A percentile compares a stretch with the other conserved stretches of the same genome.
Evolutionary conservation across 345 rosid species (phyloP).

Genomic region (Physaria fendleri): DNA sequence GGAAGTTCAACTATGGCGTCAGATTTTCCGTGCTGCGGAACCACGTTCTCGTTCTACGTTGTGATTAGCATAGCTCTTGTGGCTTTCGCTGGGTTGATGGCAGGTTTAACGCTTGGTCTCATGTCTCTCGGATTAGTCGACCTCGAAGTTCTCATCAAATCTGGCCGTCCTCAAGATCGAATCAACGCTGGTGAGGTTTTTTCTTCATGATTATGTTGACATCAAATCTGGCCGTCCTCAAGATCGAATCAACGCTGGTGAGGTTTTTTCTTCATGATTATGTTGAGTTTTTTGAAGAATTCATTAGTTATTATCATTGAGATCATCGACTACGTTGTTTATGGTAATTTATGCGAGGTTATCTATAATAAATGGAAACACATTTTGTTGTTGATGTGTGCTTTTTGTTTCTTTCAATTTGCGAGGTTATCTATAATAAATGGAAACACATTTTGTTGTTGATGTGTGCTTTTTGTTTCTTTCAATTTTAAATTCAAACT

Average conservation of each 20-base stretch:
- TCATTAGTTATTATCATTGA: too few species aligned
- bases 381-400: background rate
- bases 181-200: conserved; percentile 51
- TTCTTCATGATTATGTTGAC: too few species aligned
- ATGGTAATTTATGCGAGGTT: too few species aligned
- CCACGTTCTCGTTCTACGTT: conserved; percentile 42
- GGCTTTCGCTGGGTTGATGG: conserved; percentile 80
- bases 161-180: conserved; percentile 90
- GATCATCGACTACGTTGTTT: too few species aligned
- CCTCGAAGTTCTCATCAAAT: conserved; percentile 89
- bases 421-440: too few species aligned
- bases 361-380: too few species aligned
- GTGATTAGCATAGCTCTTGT: conserved; percentile 54
- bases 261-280: too few species aligned
- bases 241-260: conserved; percentile 80
- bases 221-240: conserved; percentile 92
- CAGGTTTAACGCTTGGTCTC: conserved; percentile 92
- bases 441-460: too few species aligned
- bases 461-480: background rate
- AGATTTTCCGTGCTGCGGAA: conserved; percentile 45
- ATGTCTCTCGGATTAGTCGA: conserved; percentile 94
- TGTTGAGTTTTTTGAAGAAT: background rate
- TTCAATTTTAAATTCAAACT: background rate
- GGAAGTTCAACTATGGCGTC: background rate
- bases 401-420: background rate